Evolutionary conservation across 176 grass and related monocot species (phyloP).

Genomic region (Pontederia paniculata): DNA sequence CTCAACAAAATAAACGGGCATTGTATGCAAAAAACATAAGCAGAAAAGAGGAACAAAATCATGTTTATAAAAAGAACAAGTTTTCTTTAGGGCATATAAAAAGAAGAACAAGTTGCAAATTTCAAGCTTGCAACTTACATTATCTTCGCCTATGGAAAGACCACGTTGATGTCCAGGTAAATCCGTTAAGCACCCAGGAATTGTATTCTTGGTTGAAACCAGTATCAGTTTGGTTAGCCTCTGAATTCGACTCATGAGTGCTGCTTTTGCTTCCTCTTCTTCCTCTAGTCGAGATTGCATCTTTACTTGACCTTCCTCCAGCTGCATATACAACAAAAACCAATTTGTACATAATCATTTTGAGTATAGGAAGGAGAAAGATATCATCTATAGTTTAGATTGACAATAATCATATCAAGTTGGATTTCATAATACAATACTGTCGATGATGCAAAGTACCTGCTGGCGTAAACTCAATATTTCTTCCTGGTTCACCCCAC

Average conservation of each 20-base stretch:
- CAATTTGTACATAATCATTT: neutral
- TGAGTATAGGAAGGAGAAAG: neutral
- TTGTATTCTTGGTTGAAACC: constrained; percentile 86
- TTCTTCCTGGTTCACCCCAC: constrained; percentile 75
- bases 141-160: constrained; percentile 53
- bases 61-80: too few species aligned
- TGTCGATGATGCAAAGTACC: constrained; percentile 19
- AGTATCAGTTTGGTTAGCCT: constrained; percentile 95
- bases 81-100: too few species aligned
- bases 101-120: neutral
- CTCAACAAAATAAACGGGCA: too few species aligned
- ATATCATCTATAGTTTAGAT: neutral
- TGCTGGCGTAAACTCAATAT: constrained; percentile 66
- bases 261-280: constrained; percentile 99
- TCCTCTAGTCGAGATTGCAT: constrained; percentile 97
- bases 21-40: too few species aligned
- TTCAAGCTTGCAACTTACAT: constrained; percentile 29
- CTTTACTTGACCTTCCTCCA: constrained; percentile 96
- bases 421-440: neutral
- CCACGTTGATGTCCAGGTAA: constrained; percentile 31
- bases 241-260: constrained; percentile 98
- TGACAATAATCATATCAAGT: neutral
- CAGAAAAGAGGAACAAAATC: neutral
- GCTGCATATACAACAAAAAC: constrained; percentile 31
- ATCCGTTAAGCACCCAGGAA: constrained; percentile 53